These are phyloP conservation scores for Gossypium turneri DNA, from an alignment of 345 rosid genomes.

Conservation along the genomic window DNA sequence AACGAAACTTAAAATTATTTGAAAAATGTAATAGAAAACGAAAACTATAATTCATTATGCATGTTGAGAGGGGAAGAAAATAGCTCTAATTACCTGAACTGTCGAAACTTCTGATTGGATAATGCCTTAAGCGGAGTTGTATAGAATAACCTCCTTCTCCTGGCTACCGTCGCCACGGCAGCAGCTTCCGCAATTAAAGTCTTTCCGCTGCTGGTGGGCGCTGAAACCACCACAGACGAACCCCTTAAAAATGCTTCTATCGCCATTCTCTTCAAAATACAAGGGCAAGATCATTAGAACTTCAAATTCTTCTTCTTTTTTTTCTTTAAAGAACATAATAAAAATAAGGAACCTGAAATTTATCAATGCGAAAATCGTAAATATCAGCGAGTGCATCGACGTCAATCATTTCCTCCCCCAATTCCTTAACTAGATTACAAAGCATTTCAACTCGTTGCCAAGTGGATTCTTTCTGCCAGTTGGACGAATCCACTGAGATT, in stretches of 20 bases:
- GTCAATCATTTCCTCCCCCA: conserved; percentile 71
- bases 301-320: background rate
- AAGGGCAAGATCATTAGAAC: background rate
- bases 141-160: conserved; percentile 76
- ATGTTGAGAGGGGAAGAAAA: background rate
- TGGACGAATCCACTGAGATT: conserved; percentile 24
- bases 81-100: conserved; percentile 56
- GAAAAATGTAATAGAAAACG: background rate
- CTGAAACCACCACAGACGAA: conserved; percentile 90
- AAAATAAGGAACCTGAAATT: conserved; percentile 65
- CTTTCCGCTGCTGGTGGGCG: conserved; percentile 96
- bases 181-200: conserved; percentile 98
- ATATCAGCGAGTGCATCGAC: conserved; percentile 69
- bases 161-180: conserved; percentile 79
- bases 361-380: conserved; percentile 83
- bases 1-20: background rate
- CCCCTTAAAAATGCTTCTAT: conserved; percentile 77
- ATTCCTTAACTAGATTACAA: conserved; percentile 53
- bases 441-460: conserved; percentile 80
- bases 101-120: conserved; percentile 95
- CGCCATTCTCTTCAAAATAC: conserved; percentile 55
- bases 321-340: background rate
- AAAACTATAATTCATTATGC: background rate
- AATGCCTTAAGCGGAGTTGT: conserved; percentile 97
- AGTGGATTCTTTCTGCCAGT: conserved; percentile 44